Evolutionary conservation across 495 filamentous ascomycete genomes (phyloP).

Genomic region (Clohesyomyces aquaticus): DNA sequence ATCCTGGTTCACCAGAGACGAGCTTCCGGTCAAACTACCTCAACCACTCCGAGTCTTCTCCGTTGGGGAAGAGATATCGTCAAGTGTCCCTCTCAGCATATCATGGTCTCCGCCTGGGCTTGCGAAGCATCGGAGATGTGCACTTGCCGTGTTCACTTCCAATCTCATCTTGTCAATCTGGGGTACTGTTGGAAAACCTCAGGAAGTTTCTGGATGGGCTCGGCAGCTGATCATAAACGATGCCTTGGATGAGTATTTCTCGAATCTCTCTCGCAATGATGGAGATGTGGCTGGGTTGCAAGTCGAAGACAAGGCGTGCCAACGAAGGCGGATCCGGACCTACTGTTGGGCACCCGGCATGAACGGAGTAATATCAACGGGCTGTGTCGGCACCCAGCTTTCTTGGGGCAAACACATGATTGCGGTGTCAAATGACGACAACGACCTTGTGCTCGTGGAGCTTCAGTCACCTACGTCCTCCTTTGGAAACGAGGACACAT

Average conservation of each 20-base stretch:
- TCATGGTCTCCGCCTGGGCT: slow-evolving; percentile 67
- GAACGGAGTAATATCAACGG: background rate
- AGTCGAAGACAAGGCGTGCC: slow-evolving; percentile 7
- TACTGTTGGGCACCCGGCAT: slow-evolving; percentile 41
- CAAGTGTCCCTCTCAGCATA: slow-evolving; percentile 55
- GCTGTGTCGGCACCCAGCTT: slow-evolving; percentile 25
- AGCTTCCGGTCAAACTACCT: slow-evolving; percentile 56
- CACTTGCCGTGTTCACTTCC: slow-evolving; percentile 63
- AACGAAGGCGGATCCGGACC: slow-evolving; percentile 40
- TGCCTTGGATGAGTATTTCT: slow-evolving; percentile 32
- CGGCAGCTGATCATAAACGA: slow-evolving; percentile 46
- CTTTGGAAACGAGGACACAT: slow-evolving; percentile 21
- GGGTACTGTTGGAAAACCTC: slow-evolving; percentile 29
- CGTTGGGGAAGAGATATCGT: slow-evolving; percentile 66
- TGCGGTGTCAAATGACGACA: slow-evolving; percentile 52
- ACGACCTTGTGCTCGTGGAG: slow-evolving; percentile 48
- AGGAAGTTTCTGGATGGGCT: slow-evolving; percentile 41
- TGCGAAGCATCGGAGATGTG: slow-evolving; percentile 60
- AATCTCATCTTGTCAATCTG: slow-evolving; percentile 52
- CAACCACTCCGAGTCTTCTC: slow-evolving; percentile 57
- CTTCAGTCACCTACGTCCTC: slow-evolving; percentile 40
- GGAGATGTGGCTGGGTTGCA: slow-evolving; percentile 1
- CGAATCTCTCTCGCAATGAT: background rate
- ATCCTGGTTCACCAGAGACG: slow-evolving; percentile 58
- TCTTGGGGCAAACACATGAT: slow-evolving; percentile 45